A percentile compares a stretch with the other conserved stretches of the same genome.
Conservation (phyloP, 495 filamentous ascomycete species). For the Neurospora africana region DNA sequence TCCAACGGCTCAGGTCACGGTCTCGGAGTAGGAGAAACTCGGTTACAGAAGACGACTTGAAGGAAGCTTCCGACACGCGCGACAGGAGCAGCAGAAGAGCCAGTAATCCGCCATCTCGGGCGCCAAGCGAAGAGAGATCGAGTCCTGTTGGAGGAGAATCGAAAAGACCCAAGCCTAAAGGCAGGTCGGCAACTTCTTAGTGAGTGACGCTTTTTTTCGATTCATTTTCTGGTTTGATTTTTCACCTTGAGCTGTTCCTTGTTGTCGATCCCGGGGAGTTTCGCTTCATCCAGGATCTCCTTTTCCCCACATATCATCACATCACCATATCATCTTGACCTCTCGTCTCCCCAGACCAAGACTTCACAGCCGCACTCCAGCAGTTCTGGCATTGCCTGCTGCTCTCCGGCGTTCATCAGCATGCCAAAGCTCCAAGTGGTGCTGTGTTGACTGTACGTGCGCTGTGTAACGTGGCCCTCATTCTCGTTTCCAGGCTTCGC, state of each 20-base stretch:
- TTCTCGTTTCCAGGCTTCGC: not conserved
- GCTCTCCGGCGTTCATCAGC: not conserved
- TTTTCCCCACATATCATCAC: not conserved
- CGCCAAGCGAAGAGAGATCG: not conserved
- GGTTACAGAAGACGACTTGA: not conserved
- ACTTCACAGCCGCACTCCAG: not conserved
- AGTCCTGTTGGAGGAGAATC: not conserved
- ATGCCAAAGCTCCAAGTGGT: not conserved
- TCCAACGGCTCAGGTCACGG: not conserved
- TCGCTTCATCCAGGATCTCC: not conserved
- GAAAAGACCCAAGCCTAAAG: conserved; percentile 6
- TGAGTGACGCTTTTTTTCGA: conserved; percentile 4
- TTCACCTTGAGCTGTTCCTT: not conserved
- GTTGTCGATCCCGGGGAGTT: not conserved
- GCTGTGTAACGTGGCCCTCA: not conserved
- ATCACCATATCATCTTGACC: not conserved
- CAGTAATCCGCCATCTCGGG: not conserved
- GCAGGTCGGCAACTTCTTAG: conserved; percentile 8
- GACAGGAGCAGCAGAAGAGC: not conserved
- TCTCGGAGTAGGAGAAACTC: not conserved
- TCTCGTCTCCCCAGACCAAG: not conserved
- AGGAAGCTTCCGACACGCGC: not conserved
- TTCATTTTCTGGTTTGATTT: not conserved
- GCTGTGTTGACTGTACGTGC: not conserved
- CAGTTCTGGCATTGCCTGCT: not conserved